Evolutionary conservation across 1,139 yeast genomes (phyloP).

Genomic region (Spathaspora jeffriesii): DNA sequence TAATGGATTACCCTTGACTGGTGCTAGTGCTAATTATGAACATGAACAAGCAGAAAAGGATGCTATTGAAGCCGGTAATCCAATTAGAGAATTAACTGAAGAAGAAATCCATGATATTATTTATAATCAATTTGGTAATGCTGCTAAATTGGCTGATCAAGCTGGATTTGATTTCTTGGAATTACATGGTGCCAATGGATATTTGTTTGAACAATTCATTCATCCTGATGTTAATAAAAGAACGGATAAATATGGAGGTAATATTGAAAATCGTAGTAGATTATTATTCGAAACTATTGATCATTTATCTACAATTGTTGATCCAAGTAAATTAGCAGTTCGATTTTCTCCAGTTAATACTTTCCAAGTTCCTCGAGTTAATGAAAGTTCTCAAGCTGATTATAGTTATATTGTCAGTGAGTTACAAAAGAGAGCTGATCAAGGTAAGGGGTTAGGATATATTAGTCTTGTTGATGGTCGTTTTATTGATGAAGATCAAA

Average conservation of each 20-base stretch:
- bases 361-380: constrained; percentile 37
- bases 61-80: constrained; percentile 31
- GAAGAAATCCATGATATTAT: constrained; percentile 44
- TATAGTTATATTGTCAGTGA: constrained; percentile 35
- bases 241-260: constrained; percentile 55
- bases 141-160: constrained; percentile 47
- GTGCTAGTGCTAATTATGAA: constrained; percentile 25
- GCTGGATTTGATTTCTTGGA: constrained; percentile 79
- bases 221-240: constrained; percentile 48
- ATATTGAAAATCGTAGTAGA: constrained; percentile 64
- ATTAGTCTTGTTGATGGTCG: constrained; percentile 53
- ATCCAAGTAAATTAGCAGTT: constrained; percentile 43
- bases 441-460: constrained; percentile 47
- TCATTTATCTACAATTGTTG: constrained; percentile 43
- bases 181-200: constrained; percentile 71
- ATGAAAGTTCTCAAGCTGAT: constrained; percentile 30
- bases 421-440: constrained; percentile 37
- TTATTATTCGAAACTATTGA: constrained; percentile 59
- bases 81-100: constrained; percentile 39
- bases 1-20: constrained; percentile 23
- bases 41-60: constrained; percentile 23
- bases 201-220: constrained; percentile 62
- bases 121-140: constrained; percentile 32
- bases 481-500: constrained; percentile 11
- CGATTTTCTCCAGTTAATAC: constrained; percentile 61